phyloP scores from a whole-genome alignment of 768 basidiomycete species.

The Tephrocybe sp. region DNA sequence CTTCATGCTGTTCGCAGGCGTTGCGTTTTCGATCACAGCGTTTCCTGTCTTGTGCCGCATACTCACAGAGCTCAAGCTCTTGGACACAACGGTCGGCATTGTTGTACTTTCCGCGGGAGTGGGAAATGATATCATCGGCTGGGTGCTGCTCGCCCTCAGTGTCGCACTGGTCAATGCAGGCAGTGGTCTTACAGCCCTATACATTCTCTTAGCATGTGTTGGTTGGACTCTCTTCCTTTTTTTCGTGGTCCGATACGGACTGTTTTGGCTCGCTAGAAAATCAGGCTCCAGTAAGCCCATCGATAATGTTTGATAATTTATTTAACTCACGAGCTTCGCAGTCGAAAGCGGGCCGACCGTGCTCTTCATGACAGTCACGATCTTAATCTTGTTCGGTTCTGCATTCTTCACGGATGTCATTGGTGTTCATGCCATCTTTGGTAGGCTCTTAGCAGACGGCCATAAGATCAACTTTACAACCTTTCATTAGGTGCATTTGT shows the following conservation, averaged over 20 bases:
- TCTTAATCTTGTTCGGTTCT: slow-evolving; percentile 78
- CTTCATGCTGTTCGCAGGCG: slow-evolving; percentile 94
- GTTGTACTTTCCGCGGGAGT: slow-evolving; percentile 93
- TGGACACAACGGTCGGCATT: slow-evolving; percentile 91
- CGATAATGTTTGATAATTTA: background rate
- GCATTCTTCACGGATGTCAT: slow-evolving; percentile 95
- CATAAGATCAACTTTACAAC: background rate
- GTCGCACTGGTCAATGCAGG: slow-evolving; percentile 92
- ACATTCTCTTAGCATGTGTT: slow-evolving; percentile 76
- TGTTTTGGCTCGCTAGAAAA: slow-evolving; percentile 71
- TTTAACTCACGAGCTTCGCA: slow-evolving; percentile 14
- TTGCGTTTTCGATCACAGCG: slow-evolving; percentile 87
- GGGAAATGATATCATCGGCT: slow-evolving; percentile 84
- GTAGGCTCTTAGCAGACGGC: slow-evolving; percentile 43
- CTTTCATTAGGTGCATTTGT: slow-evolving; percentile 70
- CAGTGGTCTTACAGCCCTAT: slow-evolving; percentile 80
- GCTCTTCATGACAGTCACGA: slow-evolving; percentile 84
- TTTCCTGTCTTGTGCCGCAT: slow-evolving; percentile 88
- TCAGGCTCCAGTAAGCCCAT: slow-evolving; percentile 70
- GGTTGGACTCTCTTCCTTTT: slow-evolving; percentile 81
- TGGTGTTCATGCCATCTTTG: slow-evolving; percentile 91
- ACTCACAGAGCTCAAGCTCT: slow-evolving; percentile 85
- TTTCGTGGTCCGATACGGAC: slow-evolving; percentile 57
- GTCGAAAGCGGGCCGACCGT: slow-evolving; percentile 81
- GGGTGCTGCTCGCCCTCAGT: slow-evolving; percentile 86